A percentile compares a stretch with the other conserved stretches of the same genome.
These are phyloP conservation scores for Entophlyctis luteolus DNA, from an alignment of 192 early-diverging fungal genomes.

Conservation along the genomic window DNA sequence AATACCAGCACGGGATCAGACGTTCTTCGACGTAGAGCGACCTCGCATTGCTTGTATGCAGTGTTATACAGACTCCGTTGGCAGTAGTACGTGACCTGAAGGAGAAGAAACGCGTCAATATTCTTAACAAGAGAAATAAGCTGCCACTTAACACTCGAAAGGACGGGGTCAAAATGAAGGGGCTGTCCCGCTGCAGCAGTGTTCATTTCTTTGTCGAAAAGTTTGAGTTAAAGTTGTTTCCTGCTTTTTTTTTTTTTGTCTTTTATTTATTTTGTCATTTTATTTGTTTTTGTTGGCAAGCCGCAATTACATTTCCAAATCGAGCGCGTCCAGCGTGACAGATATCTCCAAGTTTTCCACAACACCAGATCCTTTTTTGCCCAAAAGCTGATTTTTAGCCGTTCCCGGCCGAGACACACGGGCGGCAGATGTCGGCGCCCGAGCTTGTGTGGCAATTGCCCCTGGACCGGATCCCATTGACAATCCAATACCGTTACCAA, in stretches of 20 bases:
- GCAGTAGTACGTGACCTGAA: slow-evolving; percentile 36
- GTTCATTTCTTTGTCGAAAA: no score
- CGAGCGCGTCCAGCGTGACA: slow-evolving; percentile 21
- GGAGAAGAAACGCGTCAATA: background rate
- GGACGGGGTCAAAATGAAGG: slow-evolving; percentile 7
- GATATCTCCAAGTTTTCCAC: background rate
- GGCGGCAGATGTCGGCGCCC: background rate
- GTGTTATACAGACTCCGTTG: slow-evolving; percentile 37
- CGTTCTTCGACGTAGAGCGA: slow-evolving; percentile 29
- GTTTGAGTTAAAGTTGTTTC: no score
- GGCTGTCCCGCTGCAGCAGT: background rate
- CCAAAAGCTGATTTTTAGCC: background rate
- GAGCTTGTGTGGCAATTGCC: background rate
- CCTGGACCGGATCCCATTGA: background rate
- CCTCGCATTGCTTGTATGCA: slow-evolving; percentile 37
- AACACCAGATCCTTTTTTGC: background rate
- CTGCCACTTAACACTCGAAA: background rate
- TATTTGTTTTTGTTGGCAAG: no score
- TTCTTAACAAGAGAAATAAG: background rate
- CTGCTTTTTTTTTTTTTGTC: background rate
- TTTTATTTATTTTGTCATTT: background rate
- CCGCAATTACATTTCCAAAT: slow-evolving; percentile 21
- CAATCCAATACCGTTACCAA: no score
- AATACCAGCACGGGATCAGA: slow-evolving; percentile 46
- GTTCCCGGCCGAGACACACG: background rate